Percentiles rank a stretch among this genome's conserved stretches.
Conservation (phyloP, 2,329 filamentous ascomycete genomes). For the Diaporthe citriasiana region DNA sequence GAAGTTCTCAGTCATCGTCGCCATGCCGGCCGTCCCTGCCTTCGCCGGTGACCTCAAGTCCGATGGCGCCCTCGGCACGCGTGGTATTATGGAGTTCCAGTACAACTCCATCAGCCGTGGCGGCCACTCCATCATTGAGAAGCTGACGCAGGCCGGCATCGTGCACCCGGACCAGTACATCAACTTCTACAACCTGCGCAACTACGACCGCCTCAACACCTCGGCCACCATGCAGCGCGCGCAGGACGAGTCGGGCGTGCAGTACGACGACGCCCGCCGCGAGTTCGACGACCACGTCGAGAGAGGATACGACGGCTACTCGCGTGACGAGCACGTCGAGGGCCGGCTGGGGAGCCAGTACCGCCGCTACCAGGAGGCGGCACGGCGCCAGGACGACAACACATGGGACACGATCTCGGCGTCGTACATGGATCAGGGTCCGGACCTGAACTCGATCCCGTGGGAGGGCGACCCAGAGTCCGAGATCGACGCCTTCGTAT, state of each 20-base stretch:
- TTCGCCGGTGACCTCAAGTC: constrained; percentile 85
- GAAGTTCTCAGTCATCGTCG: constrained; percentile 80
- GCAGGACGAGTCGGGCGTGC: constrained; percentile 74
- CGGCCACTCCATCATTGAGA: constrained; percentile 83
- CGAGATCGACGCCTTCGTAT: constrained; percentile 90
- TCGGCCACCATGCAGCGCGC: constrained; percentile 72
- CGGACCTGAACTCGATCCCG: constrained; percentile 72
- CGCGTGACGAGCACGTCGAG: constrained; percentile 49
- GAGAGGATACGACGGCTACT: constrained; percentile 56
- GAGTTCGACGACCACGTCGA: constrained; percentile 73
- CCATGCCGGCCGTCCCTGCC: constrained; percentile 85
- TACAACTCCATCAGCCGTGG: constrained; percentile 85
- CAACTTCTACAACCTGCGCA: constrained; percentile 87
- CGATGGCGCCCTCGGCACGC: constrained; percentile 80
- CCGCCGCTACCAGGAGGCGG: constrained; percentile 80
- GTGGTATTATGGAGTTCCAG: constrained; percentile 91
- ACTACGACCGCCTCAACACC: constrained; percentile 86
- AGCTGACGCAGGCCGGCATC: constrained; percentile 74
- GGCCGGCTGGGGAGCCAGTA: constrained; percentile 64
- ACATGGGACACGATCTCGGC: constrained; percentile 83
- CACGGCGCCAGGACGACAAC: constrained; percentile 65
- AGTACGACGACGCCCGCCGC: constrained; percentile 75
- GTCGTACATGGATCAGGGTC: constrained; percentile 86
- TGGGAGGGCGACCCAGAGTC: constrained; percentile 84
- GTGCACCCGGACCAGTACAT: constrained; percentile 80